Percentiles rank a stretch among this genome's conserved stretches.
Conservation (phyloP, 768 basidiomycete species). For the Leucocoprinus leucothites region DNA sequence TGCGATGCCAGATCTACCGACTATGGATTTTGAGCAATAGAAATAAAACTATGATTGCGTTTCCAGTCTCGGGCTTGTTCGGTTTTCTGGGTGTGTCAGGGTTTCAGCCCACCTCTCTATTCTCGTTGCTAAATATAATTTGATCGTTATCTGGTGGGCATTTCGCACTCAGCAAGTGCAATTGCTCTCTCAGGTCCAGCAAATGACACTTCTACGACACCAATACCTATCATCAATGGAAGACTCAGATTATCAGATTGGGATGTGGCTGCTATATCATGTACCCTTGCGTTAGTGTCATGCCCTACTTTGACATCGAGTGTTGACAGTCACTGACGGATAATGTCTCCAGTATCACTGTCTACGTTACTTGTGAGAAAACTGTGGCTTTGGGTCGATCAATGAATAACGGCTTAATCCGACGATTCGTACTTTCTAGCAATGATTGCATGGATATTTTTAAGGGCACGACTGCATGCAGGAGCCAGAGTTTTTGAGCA, state of each 20-base stretch:
- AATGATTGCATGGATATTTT: neutral
- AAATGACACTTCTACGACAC: neutral
- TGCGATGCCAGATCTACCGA: neutral
- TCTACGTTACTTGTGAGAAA: neutral
- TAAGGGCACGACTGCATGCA: neutral
- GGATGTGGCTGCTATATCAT: neutral
- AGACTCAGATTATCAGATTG: neutral
- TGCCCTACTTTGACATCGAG: neutral
- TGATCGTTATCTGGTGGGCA: neutral
- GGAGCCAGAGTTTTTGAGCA: neutral
- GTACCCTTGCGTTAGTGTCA: neutral
- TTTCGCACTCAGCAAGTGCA: neutral
- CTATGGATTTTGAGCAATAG: neutral
- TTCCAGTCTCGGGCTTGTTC: neutral
- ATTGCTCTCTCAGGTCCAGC: neutral
- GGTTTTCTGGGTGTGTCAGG: neutral
- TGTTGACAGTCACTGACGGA: too few relatives aligned
- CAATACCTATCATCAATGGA: neutral
- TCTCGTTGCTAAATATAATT: neutral
- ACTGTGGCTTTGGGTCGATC: neutral
- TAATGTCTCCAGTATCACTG: neutral
- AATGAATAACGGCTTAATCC: neutral
- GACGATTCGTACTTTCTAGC: neutral
- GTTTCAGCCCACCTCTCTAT: neutral
- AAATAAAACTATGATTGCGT: neutral